These are phyloP conservation scores for Exobasidium cylindrosporum DNA, from an alignment of 1,284 basidiomycete genomes.

Conservation along the genomic window DNA sequence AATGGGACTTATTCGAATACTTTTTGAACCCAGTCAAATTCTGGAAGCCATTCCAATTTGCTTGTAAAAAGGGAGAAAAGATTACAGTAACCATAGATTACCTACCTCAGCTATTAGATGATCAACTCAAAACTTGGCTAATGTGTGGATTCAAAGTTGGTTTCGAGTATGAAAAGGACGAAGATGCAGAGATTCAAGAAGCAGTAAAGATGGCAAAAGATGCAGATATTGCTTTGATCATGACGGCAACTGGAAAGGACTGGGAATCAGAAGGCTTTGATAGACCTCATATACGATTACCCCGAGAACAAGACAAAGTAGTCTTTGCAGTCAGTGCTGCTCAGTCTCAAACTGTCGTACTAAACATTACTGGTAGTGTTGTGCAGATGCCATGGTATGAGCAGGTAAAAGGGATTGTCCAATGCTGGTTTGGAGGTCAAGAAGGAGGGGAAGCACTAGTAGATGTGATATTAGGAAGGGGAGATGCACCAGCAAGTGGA, in stretches of 20 bases:
- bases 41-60: not conserved
- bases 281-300: constrained; percentile 4
- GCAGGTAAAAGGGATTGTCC: constrained; percentile 7
- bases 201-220: constrained; percentile 7
- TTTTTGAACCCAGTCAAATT: constrained; percentile 6
- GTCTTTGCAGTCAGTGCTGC: constrained; percentile 5
- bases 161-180: constrained; percentile 16
- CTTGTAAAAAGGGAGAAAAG: not conserved
- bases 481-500: constrained; percentile 15
- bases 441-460: constrained; percentile 10
- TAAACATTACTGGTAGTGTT: constrained; percentile 15
- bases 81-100: constrained; percentile 1
- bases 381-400: constrained; percentile 18
- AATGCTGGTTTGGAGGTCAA: constrained; percentile 21
- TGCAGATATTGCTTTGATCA: constrained; percentile 14
- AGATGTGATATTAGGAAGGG: constrained; percentile 12
- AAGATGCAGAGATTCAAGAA: constrained; percentile 9
- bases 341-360: not conserved
- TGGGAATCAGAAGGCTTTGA: constrained; percentile 20
- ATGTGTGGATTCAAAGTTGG: constrained; percentile 9
- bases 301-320: constrained; percentile 14
- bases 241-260: constrained; percentile 18
- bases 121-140: not conserved
- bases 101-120: not conserved
- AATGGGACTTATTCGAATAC: constrained; percentile 8